Percentiles rank a stretch among this genome's conserved stretches.
These are phyloP conservation scores for Cryomyces minteri DNA, from an alignment of 495 filamentous ascomycete genomes.

Conservation along the genomic window DNA sequence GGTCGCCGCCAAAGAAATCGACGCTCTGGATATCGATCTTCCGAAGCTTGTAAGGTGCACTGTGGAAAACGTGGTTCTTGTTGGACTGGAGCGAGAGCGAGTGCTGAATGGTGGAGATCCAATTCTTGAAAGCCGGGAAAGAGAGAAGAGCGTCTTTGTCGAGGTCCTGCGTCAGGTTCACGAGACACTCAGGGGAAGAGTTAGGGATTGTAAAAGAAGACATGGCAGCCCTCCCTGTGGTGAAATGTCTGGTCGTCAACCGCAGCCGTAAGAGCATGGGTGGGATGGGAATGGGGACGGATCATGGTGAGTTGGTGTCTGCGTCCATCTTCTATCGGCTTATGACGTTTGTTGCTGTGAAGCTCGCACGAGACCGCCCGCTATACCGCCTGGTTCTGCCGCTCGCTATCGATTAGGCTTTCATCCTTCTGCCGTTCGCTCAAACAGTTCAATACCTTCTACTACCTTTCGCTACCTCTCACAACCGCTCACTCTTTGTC, in stretches of 20 bases:
- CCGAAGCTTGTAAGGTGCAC: slow-evolving; percentile 48
- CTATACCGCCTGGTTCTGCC: too few relatives aligned
- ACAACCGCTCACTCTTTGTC: too few relatives aligned
- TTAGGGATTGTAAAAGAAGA: slow-evolving; percentile 20
- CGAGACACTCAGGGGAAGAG: slow-evolving; percentile 13
- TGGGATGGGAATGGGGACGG: background rate
- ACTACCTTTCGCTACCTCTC: too few relatives aligned
- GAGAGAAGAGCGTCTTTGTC: slow-evolving; percentile 6
- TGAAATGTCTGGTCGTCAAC: background rate
- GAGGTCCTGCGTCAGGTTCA: slow-evolving; percentile 2
- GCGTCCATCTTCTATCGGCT: too few relatives aligned
- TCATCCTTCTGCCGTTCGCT: too few relatives aligned
- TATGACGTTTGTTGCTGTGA: too few relatives aligned
- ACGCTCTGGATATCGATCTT: slow-evolving; percentile 53
- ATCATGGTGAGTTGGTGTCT: too few relatives aligned
- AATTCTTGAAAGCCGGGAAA: slow-evolving; percentile 24
- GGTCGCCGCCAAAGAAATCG: slow-evolving; percentile 46
- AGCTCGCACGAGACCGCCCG: too few relatives aligned
- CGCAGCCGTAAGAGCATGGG: background rate
- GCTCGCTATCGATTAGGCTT: too few relatives aligned
- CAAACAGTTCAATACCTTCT: too few relatives aligned
- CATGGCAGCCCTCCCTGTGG: background rate
- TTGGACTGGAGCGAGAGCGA: slow-evolving; percentile 42
- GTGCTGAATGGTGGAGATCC: slow-evolving; percentile 47
- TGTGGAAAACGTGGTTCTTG: slow-evolving; percentile 49